Conservation (phyloP, 2,329 filamentous ascomycete species). For the Trichoderma sp. region DNA sequence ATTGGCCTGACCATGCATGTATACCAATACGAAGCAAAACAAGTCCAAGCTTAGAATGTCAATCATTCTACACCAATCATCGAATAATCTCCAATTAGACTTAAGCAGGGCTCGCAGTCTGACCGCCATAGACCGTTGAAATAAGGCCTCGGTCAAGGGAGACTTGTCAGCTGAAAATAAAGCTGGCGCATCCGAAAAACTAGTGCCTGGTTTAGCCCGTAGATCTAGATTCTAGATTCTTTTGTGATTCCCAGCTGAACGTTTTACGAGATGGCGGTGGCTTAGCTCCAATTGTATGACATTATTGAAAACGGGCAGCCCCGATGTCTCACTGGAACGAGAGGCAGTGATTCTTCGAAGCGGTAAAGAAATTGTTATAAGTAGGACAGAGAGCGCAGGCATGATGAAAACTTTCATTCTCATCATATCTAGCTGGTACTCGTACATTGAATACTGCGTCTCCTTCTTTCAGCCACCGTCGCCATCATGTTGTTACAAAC, state of each 20-base stretch:
- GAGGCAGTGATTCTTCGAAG: neutral
- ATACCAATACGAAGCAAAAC: neutral
- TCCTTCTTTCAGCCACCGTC: neutral
- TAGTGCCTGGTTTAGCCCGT: neutral
- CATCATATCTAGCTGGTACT: neutral
- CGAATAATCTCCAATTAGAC: neutral
- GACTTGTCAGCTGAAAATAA: neutral
- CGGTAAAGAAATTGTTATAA: slow-evolving; percentile 4
- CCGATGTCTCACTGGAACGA: neutral
- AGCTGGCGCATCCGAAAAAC: neutral
- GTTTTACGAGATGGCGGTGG: neutral
- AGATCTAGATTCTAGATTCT: neutral
- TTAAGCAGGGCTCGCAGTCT: neutral
- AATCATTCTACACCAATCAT: slow-evolving; percentile 4
- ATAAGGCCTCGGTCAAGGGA: neutral
- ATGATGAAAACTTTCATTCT: neutral
- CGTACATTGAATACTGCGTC: neutral
- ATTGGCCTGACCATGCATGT: neutral
- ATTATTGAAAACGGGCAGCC: neutral
- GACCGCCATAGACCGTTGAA: neutral
- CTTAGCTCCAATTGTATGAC: slow-evolving; percentile 5
- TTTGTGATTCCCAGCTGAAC: neutral
- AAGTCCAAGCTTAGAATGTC: neutral
- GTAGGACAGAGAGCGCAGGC: neutral
- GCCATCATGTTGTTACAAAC: slow-evolving; percentile 23